Conservation (phyloP, 345 rosid species). For the Arabis alpina region DNA sequence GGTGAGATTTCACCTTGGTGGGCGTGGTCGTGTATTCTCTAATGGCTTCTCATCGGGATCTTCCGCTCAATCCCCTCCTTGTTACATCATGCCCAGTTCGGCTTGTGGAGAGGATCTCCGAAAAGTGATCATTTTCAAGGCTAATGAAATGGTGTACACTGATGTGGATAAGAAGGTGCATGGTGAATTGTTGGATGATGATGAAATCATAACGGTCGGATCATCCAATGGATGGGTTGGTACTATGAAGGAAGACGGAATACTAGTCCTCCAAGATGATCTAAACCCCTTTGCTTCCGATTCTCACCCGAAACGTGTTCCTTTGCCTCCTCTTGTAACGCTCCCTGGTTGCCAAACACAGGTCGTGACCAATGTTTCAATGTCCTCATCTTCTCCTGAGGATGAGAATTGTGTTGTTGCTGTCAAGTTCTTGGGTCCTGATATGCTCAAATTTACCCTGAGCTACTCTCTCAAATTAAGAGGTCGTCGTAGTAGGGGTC, state of each 20-base stretch:
- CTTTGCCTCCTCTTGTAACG: conserved; percentile 4
- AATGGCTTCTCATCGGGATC: conserved; percentile 5
- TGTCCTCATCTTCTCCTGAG: too few relatives aligned
- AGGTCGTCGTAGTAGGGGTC: too few relatives aligned
- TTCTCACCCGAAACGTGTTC: background rate
- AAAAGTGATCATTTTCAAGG: background rate
- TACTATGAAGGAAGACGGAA: conserved; percentile 1
- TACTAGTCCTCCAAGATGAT: background rate
- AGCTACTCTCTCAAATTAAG: too few relatives aligned
- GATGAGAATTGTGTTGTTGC: too few relatives aligned
- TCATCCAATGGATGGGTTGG: conserved; percentile 8
- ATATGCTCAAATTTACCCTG: too few relatives aligned
- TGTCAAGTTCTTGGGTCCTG: too few relatives aligned
- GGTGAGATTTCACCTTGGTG: background rate
- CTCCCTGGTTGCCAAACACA: conserved; percentile 10
- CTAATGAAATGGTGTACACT: background rate
- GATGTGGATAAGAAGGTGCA: background rate
- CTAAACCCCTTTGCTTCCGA: background rate
- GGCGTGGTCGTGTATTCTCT: background rate
- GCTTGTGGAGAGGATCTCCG: background rate
- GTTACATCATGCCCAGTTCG: rapidly evolving
- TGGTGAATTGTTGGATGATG: background rate
- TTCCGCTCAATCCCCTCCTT: conserved; percentile 1
- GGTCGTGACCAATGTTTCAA: background rate
- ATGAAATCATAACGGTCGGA: background rate